Conservation (phyloP, 2,329 filamentous ascomycete species). For the Neonectria coccinea region DNA sequence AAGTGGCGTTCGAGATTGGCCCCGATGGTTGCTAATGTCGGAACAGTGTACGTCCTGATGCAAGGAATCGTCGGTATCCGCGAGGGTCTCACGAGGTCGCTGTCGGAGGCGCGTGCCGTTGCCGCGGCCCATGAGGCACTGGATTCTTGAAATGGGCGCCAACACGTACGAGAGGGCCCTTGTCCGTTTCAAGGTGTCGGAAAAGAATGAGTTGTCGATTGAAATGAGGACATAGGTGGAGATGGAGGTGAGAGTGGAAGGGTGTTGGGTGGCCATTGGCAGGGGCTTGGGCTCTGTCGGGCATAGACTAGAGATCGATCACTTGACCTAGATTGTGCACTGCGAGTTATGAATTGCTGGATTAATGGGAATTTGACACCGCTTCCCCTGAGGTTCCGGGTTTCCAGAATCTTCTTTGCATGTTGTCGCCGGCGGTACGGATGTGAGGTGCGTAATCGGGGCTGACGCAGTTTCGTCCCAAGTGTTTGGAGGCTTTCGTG, state of each 20-base stretch:
- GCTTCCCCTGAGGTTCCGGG: background rate
- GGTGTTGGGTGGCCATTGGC: background rate
- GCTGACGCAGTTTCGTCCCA: background rate
- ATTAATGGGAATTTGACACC: background rate
- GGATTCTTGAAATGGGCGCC: conserved; percentile 29
- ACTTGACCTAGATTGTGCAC: conserved; percentile 4
- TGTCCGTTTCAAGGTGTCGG: background rate
- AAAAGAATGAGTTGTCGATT: conserved; percentile 2
- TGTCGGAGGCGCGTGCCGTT: conserved; percentile 40
- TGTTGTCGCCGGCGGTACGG: background rate
- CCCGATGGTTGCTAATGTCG: conserved; percentile 32
- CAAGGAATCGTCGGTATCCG: conserved; percentile 63
- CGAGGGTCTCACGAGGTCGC: conserved; percentile 53
- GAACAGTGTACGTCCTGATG: conserved; percentile 60
- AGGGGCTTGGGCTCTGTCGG: conserved; percentile 1
- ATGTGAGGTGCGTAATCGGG: background rate
- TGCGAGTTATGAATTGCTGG: background rate
- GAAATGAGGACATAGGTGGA: background rate
- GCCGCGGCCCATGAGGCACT: conserved; percentile 43
- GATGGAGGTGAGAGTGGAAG: background rate
- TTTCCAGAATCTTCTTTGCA: background rate
- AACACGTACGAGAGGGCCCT: background rate
- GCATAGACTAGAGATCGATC: conserved; percentile 3
- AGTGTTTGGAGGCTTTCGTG: background rate
- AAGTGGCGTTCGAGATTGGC: conserved; percentile 42